These are phyloP conservation scores for Pichia sporocuriosa DNA, from an alignment of 805 yeast genomes.

Conservation along the genomic window DNA sequence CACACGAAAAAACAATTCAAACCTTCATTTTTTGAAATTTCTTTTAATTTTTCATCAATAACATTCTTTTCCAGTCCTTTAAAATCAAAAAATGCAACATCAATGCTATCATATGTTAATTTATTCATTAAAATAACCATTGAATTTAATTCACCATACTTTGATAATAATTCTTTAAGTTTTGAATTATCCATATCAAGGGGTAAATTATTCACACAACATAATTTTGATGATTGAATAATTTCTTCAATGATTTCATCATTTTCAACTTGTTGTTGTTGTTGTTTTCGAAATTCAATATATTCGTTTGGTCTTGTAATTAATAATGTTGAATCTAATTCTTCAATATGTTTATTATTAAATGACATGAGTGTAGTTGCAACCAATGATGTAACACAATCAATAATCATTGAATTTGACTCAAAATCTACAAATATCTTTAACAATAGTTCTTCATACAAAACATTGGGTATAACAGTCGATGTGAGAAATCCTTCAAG, in stretches of 20 bases:
- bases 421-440: slow-evolving; percentile 20
- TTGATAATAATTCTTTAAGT: slow-evolving; percentile 35
- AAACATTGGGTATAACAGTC: slow-evolving; percentile 37
- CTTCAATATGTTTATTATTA: slow-evolving; percentile 29
- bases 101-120: slow-evolving; percentile 44
- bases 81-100: slow-evolving; percentile 52
- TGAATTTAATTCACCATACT: slow-evolving; percentile 34
- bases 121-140: slow-evolving; percentile 41
- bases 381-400: slow-evolving; percentile 41
- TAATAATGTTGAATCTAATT: slow-evolving; percentile 26
- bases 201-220: slow-evolving; percentile 37
- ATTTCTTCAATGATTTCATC: slow-evolving; percentile 31
- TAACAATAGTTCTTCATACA: slow-evolving; percentile 26
- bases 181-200: slow-evolving; percentile 36
- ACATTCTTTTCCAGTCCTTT: slow-evolving; percentile 12
- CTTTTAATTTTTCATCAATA: slow-evolving; percentile 24
- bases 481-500: slow-evolving; percentile 40
- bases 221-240: slow-evolving; percentile 24
- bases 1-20: slow-evolving; percentile 36
- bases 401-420: slow-evolving; percentile 39
- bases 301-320: slow-evolving; percentile 43
- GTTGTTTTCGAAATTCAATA: slow-evolving; percentile 14
- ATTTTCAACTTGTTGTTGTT: not conserved
- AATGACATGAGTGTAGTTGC: slow-evolving; percentile 52
- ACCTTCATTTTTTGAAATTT: slow-evolving; percentile 30